Base-by-base conservation (phyloP, 2,329 filamentous ascomycete species). In the Aureobasidium uvarum region DNA sequence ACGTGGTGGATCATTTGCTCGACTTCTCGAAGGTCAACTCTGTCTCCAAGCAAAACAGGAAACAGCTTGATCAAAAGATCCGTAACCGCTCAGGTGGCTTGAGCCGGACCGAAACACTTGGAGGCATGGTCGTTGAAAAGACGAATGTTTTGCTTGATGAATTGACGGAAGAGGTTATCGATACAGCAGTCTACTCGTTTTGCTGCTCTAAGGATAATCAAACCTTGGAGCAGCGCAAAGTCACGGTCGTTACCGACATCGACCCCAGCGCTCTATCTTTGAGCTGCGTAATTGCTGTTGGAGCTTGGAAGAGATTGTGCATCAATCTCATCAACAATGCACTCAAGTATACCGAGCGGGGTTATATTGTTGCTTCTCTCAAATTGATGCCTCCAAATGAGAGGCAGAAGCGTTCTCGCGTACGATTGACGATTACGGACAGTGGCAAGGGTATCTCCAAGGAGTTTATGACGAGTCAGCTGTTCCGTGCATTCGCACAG, bases 361-460 rank as follows among this genome's bases (percentile, higher is more conserved):
- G 79, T 0, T 75, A 71, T 33, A 77, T 81, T 51, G 62, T 65
- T 11, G n/a, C 62, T 10, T 25, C 52, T 4, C 33, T 52, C 43
- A 62, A 62, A 45, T 8, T 62, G 14, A 62, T 62, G 20, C 33
- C 43, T 18, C 58, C 58, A 2, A 62, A 41, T 6, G 64, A 67
- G 16, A 36, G 48, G 31, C 31, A 63, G n/a, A 63, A 20, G 38
- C 59, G 58, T 25, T 41, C 48, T 23, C 62, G 50, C 13, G 64
- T 50, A 18, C 46, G 45, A 8, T 18, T 66, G 25, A 62, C 59
- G 4, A 82, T 91, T 1, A 78, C 79, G 0, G 88, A 91, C 69
- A 87, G 87, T 0, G 89, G 88, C 0, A 81, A 81, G 50, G 89
- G 88, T 1, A 91, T 91, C 33, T 82, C 82, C 0, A 78, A 83